Evolutionary conservation across 2,329 filamentous ascomycete species (phyloP).

Genomic region (Fusarium secorum): DNA sequence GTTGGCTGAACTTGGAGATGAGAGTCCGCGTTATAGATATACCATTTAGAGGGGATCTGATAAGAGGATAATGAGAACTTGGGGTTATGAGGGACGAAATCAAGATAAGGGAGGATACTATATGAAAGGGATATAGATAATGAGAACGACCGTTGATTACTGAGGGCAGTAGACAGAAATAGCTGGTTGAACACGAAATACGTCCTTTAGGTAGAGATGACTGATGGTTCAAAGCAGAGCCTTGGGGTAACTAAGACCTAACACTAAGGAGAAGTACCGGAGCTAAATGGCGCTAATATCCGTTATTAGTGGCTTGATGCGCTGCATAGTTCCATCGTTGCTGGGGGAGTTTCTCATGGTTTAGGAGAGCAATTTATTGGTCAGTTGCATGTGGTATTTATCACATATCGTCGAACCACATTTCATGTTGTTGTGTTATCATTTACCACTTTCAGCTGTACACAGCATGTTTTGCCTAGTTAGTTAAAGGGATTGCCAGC

Average conservation of each 20-base stretch:
- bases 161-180: background rate
- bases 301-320: conserved; percentile 9
- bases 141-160: background rate
- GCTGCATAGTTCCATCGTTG: background rate
- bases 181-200: background rate
- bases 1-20: conserved; percentile 59
- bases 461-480: background rate
- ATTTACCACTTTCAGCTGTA: background rate
- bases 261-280: background rate
- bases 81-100: background rate
- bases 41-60: conserved; percentile 44
- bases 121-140: background rate
- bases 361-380: background rate
- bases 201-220: background rate
- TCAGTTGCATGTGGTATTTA: background rate
- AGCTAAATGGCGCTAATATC: background rate
- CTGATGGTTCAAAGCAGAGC: background rate
- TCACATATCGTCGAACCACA: background rate
- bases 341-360: background rate
- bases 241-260: background rate
- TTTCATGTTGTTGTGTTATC: background rate
- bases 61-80: background rate
- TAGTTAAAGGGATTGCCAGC: background rate
- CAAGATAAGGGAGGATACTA: background rate
- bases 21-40: conserved; percentile 59